Evolutionary conservation across 768 basidiomycete genomes (phyloP), one percentile per base, ranked within the genome.

Genomic region (Tricholoma hemisulphureum): DNA sequence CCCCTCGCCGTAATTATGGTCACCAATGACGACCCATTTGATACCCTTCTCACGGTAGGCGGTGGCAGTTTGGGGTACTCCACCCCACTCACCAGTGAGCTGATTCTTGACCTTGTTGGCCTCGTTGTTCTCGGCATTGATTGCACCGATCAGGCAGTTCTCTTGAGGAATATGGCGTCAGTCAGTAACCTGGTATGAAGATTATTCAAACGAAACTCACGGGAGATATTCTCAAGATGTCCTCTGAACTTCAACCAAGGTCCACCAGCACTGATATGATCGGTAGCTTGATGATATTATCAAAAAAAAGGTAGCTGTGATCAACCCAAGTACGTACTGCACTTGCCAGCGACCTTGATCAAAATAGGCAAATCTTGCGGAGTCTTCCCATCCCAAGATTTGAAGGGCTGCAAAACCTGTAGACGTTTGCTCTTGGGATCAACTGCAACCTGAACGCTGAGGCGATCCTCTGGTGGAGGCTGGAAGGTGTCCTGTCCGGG

Each of bases 231-330:
- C 74, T 97, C 84, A 69, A 98, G 87, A 76, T 98, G 96, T 61
- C 96, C 96, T 80, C 96, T 93, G 83, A 95, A 98, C 79, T 98
- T 98, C 80, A 98, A 85, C 96, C 96, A 98, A 45, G 96, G 96
- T 58, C 96, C 96, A 80, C 95, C 96, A 70, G 95, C 95, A 59
- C 89, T 91, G 74, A 96, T 95, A 75, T 96, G 93, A 73, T 96
- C 94, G 62, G 94, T 95, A 39, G 93, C 83, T 85, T 59, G 1
- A 49, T 55, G 31, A 34, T 41, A 50, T 5, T 37, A 57, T 56
- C 14, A 63, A 60, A 8, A 37, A 49, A 45, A 18, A 16, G 4
- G 9, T 6, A 55, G 39, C 16, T n/a, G 29, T 26, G 7, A 43
- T 28, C 18, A 41, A 34, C 13, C 1, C 45, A 26, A 23, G 8